These are phyloP conservation scores for Wickerhamiella pararugosa DNA, from an alignment of 1,139 yeast species.

Conservation along the genomic window DNA sequence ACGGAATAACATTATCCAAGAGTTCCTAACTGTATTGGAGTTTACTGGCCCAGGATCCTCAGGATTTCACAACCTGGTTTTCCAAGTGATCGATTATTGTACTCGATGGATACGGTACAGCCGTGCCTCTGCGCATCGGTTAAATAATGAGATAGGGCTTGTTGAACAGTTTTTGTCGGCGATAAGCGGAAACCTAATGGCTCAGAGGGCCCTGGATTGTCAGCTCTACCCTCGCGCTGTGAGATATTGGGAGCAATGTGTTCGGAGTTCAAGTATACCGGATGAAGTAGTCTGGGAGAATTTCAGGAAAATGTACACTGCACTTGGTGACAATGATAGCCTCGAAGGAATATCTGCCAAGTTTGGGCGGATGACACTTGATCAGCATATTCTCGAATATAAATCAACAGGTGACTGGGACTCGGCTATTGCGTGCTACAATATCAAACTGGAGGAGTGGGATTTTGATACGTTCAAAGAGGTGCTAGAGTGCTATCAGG, in stretches of 20 bases:
- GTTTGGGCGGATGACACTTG: conserved; percentile 53
- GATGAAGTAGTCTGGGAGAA: conserved; percentile 16
- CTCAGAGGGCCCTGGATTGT: conserved; percentile 67
- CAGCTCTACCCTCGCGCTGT: conserved; percentile 80
- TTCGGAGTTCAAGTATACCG: conserved; percentile 25
- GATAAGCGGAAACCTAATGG: conserved; percentile 58
- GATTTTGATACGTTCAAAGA: conserved; percentile 26
- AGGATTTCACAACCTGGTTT: conserved; percentile 55
- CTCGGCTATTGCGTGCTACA: conserved; percentile 65
- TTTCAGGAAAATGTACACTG: conserved; percentile 68
- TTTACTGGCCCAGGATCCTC: conserved; percentile 43
- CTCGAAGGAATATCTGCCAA: conserved; percentile 71
- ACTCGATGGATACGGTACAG: conserved; percentile 47
- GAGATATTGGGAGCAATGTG: conserved; percentile 70
- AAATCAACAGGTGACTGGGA: conserved; percentile 83
- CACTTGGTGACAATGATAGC: conserved; percentile 79
- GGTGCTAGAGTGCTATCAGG: conserved; percentile 38
- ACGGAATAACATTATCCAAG: conserved; percentile 5
- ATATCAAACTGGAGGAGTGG: conserved; percentile 4
- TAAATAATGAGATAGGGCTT: conserved; percentile 13
- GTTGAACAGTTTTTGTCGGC: conserved; percentile 34
- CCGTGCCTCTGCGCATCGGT: conserved; percentile 5
- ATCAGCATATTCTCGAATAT: conserved; percentile 61
- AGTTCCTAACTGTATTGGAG: conserved; percentile 39
- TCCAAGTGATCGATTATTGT: conserved; percentile 69